phyloP scores from a whole-genome alignment of 1,284 basidiomycete species.

The Austroboletus novae-zelandiae region DNA sequence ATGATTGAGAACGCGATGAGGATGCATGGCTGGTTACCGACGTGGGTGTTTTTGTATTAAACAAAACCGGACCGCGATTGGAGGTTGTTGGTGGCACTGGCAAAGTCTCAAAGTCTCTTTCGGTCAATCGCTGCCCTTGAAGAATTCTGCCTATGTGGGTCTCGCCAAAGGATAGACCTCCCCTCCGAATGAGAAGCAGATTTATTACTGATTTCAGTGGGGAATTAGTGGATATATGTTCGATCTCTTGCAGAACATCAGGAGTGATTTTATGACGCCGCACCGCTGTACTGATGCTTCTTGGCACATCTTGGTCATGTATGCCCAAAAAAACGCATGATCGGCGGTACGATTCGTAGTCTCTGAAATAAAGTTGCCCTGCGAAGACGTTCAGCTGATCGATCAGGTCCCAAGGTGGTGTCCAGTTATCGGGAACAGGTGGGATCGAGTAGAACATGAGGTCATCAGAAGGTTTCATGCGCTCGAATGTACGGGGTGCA shows the following conservation, averaged over 20 bases:
- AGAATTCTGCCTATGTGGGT: conserved; percentile 1
- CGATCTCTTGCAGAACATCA: background rate
- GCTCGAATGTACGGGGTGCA: background rate
- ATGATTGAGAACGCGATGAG: background rate
- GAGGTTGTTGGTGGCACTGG: background rate
- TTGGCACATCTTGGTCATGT: background rate
- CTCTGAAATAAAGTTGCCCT: background rate
- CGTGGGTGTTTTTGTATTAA: no score
- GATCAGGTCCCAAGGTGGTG: background rate
- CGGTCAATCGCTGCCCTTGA: background rate
- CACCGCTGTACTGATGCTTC: background rate
- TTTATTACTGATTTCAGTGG: background rate
- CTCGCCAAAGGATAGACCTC: background rate
- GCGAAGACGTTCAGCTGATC: background rate
- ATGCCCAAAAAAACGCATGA: background rate
- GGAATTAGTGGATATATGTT: background rate
- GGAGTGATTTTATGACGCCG: background rate
- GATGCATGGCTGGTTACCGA: no score
- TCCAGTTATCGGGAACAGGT: background rate
- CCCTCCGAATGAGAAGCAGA: background rate
- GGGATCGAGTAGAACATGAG: background rate
- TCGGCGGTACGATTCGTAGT: background rate
- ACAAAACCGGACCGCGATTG: background rate
- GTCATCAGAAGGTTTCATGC: background rate
- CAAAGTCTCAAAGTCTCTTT: background rate